Conservation (phyloP, 2,329 filamentous ascomycete species). For the Ilyonectria robusta region DNA sequence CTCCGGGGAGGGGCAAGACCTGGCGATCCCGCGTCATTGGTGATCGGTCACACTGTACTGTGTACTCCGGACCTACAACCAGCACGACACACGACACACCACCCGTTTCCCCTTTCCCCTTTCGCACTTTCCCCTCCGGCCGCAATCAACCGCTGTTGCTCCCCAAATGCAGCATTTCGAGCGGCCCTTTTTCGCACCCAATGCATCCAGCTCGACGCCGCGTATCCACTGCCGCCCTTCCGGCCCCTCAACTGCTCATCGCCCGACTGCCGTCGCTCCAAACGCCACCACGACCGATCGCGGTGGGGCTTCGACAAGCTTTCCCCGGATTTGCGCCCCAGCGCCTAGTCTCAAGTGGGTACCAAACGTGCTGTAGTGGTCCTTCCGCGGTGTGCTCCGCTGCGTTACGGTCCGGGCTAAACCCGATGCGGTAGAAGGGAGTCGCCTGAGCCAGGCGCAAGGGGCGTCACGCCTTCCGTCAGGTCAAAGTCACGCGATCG, state of each 20-base stretch:
- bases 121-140: background rate
- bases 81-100: constrained; percentile 24
- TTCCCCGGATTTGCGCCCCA: constrained; percentile 53
- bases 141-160: background rate
- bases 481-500: constrained; percentile 52
- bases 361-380: constrained; percentile 39
- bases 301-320: constrained; percentile 50
- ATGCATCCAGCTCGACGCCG: constrained; percentile 11
- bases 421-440: constrained; percentile 41
- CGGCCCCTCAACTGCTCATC: constrained; percentile 33
- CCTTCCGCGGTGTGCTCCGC: constrained; percentile 24
- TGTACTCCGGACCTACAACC: constrained; percentile 25
- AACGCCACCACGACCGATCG: constrained; percentile 45
- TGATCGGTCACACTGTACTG: constrained; percentile 29
- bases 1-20: constrained; percentile 38
- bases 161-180: constrained; percentile 1
- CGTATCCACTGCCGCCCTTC: constrained; percentile 23
- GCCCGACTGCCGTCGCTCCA: constrained; percentile 38
- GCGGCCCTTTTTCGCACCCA: constrained; percentile 5
- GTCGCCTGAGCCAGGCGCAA: constrained; percentile 47
- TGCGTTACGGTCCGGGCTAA: constrained; percentile 39
- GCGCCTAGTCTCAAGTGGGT: constrained; percentile 38
- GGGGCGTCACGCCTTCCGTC: constrained; percentile 49
- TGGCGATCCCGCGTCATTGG: constrained; percentile 40
- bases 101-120: constrained; percentile 19